Evolutionary conservation across 495 filamentous ascomycete genomes (phyloP).

Genomic region (Trichoderma parareesei): DNA sequence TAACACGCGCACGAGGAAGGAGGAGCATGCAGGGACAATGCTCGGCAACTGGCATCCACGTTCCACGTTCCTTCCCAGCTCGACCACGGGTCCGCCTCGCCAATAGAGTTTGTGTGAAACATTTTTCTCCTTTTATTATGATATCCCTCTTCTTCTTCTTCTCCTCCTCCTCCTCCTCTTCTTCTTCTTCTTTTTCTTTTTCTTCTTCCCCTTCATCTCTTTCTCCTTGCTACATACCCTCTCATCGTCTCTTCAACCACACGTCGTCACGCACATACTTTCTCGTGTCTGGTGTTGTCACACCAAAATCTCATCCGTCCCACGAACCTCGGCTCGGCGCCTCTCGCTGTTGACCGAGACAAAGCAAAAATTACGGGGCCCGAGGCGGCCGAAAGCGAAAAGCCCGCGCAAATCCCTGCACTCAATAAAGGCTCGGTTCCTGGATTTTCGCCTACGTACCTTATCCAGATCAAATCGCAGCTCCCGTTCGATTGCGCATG

Average conservation of each 20-base stretch:
- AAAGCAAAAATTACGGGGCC: background rate
- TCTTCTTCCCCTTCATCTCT: too few species aligned
- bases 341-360: background rate
- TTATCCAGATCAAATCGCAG: background rate
- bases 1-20: background rate
- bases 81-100: too few species aligned
- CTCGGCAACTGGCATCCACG: too few species aligned
- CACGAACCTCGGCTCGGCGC: background rate
- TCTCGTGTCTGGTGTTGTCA: background rate
- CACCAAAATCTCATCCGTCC: background rate
- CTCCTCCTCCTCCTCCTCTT: too few species aligned
- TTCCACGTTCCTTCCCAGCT: too few species aligned
- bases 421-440: conserved; percentile 4
- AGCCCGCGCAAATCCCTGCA: background rate
- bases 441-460: background rate
- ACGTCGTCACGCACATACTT: background rate
- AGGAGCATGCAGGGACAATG: too few species aligned
- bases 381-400: conserved; percentile 3
- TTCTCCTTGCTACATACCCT: too few species aligned
- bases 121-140: too few species aligned
- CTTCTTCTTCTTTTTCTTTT: too few species aligned
- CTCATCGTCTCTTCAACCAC: background rate
- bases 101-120: too few species aligned
- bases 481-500: background rate
- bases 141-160: too few species aligned